Percentiles rank a stretch among this genome's conserved stretches.
Conservation (phyloP, 192 early-diverging fungal species). For the Rhizoclosmatium sp. region DNA sequence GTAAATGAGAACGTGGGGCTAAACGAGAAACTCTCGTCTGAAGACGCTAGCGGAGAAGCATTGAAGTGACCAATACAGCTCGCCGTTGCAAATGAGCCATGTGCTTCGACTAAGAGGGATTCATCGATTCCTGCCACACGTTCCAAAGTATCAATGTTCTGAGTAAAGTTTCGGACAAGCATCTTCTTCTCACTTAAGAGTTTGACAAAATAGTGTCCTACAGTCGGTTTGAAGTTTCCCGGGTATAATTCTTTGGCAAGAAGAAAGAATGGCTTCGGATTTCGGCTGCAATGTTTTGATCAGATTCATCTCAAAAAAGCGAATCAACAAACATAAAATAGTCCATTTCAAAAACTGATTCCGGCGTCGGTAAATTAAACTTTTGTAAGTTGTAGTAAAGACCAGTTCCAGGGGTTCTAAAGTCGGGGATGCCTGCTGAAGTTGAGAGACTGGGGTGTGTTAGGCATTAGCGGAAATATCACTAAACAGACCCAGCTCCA, state of each 20-base stretch:
- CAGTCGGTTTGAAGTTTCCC: slow-evolving; percentile 74
- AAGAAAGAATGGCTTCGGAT: slow-evolving; percentile 88
- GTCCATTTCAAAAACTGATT: slow-evolving; percentile 91
- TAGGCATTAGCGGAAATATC: not conserved
- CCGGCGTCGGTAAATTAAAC: slow-evolving; percentile 88
- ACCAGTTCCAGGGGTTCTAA: slow-evolving; percentile 90
- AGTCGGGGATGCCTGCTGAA: slow-evolving; percentile 84
- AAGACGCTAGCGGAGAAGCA: slow-evolving; percentile 7
- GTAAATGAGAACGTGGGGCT: not conserved
- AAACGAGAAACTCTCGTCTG: too few species aligned
- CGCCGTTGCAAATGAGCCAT: slow-evolving; percentile 88
- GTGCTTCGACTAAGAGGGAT: slow-evolving; percentile 86
- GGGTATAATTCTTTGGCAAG: slow-evolving; percentile 92
- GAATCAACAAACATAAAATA: slow-evolving; percentile 69
- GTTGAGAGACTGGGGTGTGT: slow-evolving; percentile 85
- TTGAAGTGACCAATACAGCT: slow-evolving; percentile 71
- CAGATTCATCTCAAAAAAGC: not conserved
- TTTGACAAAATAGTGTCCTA: slow-evolving; percentile 86
- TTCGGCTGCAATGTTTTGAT: slow-evolving; percentile 38
- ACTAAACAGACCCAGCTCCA: slow-evolving; percentile 5
- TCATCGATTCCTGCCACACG: slow-evolving; percentile 75
- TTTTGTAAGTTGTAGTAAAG: slow-evolving; percentile 82
- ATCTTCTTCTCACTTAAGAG: slow-evolving; percentile 75
- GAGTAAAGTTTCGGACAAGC: slow-evolving; percentile 87
- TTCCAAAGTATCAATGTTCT: slow-evolving; percentile 98